phyloP scores from a whole-genome alignment of 176 grass and related monocot genomes.

The Dactylis glomerata region DNA sequence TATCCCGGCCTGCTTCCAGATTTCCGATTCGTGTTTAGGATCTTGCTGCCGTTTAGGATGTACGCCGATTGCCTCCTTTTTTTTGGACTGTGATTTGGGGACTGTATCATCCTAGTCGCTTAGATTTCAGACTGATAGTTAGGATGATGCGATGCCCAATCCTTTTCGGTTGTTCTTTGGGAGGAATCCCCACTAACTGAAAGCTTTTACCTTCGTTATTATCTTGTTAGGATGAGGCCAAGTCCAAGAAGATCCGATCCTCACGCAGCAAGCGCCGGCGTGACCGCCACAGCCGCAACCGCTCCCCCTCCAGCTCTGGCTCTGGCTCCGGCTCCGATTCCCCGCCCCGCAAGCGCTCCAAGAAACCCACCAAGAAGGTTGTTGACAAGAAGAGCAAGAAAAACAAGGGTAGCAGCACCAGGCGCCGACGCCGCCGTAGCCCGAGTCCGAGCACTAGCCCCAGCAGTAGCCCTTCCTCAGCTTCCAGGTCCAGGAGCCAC shows the following conservation, averaged over 20 bases:
- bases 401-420: constrained; percentile 14
- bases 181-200: neutral
- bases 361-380: constrained; percentile 32
- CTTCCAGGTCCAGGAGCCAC: constrained; percentile 36
- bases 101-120: neutral
- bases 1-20: neutral
- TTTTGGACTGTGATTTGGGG: neutral
- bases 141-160: neutral
- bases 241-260: constrained; percentile 40
- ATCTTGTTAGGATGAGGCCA: constrained; percentile 37
- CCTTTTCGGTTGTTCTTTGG: neutral
- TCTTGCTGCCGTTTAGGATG: neutral
- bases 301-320: neutral
- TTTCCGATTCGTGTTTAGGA: constrained; percentile 4
- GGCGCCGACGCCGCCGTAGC: neutral
- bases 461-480: constrained; percentile 30
- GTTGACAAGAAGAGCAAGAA: constrained; percentile 41
- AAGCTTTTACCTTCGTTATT: neutral
- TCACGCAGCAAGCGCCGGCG: constrained; percentile 32
- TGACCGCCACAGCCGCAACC: constrained; percentile 11
- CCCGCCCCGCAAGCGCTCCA: constrained; percentile 38
- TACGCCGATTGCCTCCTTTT: neutral
- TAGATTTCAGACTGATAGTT: neutral
- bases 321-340: constrained; percentile 16
- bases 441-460: constrained; percentile 37